phyloP scores from a whole-genome alignment of 1,139 yeast species.

The Yamadazyma triangularis region DNA sequence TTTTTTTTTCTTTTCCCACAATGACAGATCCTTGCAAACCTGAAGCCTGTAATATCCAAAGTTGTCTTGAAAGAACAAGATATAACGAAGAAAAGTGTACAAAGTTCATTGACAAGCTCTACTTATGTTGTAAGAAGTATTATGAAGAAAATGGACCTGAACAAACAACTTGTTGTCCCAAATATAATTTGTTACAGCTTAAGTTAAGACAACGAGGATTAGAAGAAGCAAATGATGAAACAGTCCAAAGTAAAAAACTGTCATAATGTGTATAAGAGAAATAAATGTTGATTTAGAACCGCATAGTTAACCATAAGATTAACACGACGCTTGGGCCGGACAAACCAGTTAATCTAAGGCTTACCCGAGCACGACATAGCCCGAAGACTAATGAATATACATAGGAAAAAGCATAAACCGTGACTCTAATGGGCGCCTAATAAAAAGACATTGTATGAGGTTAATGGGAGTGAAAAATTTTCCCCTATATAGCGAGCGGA shows the following conservation, averaged over 20 bases:
- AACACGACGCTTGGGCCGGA: slow-evolving; percentile 64
- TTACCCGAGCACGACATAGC: slow-evolving; percentile 85
- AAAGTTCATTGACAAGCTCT: slow-evolving; percentile 51
- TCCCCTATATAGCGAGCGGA: no score
- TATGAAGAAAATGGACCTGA: slow-evolving; percentile 50
- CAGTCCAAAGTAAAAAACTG: no score
- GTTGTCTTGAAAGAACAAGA: slow-evolving; percentile 50
- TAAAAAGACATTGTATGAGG: slow-evolving; percentile 69
- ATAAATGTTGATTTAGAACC: slow-evolving; percentile 64
- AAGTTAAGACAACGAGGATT: slow-evolving; percentile 54
- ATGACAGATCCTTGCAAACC: slow-evolving; percentile 53
- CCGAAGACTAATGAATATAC: slow-evolving; percentile 43
- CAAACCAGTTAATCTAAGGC: slow-evolving; percentile 69
- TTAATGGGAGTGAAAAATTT: no score
- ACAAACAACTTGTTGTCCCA: slow-evolving; percentile 66
- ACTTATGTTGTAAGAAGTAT: slow-evolving; percentile 56
- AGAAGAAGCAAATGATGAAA: slow-evolving; percentile 65
- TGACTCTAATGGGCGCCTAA: slow-evolving; percentile 95
- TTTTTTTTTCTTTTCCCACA: background rate
- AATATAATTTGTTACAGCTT: slow-evolving; percentile 47
- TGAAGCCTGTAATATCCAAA: slow-evolving; percentile 67
- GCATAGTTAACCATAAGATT: slow-evolving; percentile 52
- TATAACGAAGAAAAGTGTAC: slow-evolving; percentile 65
- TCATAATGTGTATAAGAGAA: slow-evolving; percentile 1
- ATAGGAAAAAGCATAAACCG: slow-evolving; percentile 57